Base-by-base conservation (phyloP, 441 rosid species). In the Syzygium syzygioides region DNA sequence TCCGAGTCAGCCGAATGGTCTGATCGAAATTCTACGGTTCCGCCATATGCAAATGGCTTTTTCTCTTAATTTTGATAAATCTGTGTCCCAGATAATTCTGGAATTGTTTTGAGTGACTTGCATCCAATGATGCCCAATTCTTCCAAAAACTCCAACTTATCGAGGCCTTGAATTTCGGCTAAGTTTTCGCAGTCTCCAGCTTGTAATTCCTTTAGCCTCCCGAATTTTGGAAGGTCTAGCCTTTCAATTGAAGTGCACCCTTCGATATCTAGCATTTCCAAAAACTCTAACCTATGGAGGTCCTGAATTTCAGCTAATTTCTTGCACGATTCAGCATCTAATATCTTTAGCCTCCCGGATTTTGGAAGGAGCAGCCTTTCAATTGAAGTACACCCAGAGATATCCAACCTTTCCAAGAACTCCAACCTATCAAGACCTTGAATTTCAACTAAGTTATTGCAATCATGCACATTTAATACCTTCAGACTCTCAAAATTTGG, bases 271-370 rank as follows among this genome's bases (percentile, higher is more conserved):
- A 60, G 17, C 1, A 2, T 28, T 60, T 60, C 32, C 32, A 60
- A 60, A 60, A 13, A 13, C 32, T 60, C 7, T 3, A 28, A 28
- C 15, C 9, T 13, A 60, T 60, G 19, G 0, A 62, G 32, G 2
- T 19, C 68, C n/a, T n/a, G 66, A 60, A 60, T 60, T 28, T 60
- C 18, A 0, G 7, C 68, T 28, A 60, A 60, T 2, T 28, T 60
- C n/a, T 3, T 3, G 4, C 18, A 60, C 0, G 0, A 0, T 1
- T 0, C 0, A n/a, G 2, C 34, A 0, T 0, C 0, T 62, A 62
- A 62, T n/a, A n/a, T 1, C 34, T 62, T n/a, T 2, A 62, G 19
- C 19, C 2, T n/a, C 9, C 18, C 9, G 0, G 0, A 62, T 14
- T 62, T n/a, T 62, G 34, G 68, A 62, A 62, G 34, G 19, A 5